These are phyloP conservation scores for Pseudonitzschia pungens DNA, from an alignment of 108 stramenopile genomes.

Conservation along the genomic window DNA sequence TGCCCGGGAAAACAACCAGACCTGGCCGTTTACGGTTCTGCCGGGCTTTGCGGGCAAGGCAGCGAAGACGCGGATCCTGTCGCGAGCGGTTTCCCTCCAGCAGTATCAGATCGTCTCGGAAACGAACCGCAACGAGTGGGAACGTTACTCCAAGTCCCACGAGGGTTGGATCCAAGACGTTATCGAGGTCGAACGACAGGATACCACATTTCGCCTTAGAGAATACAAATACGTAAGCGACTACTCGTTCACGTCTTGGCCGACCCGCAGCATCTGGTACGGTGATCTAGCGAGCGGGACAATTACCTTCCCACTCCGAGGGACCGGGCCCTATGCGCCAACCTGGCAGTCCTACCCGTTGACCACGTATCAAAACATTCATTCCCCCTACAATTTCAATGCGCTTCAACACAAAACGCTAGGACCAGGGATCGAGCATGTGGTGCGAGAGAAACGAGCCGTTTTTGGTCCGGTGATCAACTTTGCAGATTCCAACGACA, in stretches of 20 bases:
- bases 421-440: neutral
- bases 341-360: constrained; percentile 3
- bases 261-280: neutral
- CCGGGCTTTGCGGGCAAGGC: constrained; percentile 13
- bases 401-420: constrained; percentile 1
- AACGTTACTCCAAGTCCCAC: neutral
- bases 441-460: neutral
- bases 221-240: neutral
- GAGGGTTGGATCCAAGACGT: constrained; percentile 8
- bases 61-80: constrained; percentile 2
- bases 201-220: neutral
- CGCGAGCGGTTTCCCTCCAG: constrained; percentile 2
- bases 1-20: constrained; percentile 9
- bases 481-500: constrained; percentile 1
- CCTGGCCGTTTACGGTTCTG: constrained; percentile 22
- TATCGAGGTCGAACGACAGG: neutral
- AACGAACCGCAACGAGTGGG: constrained; percentile 4
- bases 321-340: constrained; percentile 2
- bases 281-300: neutral
- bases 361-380: neutral
- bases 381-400: constrained; percentile 3
- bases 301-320: neutral
- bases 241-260: neutral
- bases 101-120: neutral
- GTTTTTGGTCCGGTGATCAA: constrained; percentile 5